Percentiles rank a stretch among this genome's conserved stretches.
phyloP scores from a whole-genome alignment of 768 basidiomycete species.

The Leucosporidium scottii region DNA sequence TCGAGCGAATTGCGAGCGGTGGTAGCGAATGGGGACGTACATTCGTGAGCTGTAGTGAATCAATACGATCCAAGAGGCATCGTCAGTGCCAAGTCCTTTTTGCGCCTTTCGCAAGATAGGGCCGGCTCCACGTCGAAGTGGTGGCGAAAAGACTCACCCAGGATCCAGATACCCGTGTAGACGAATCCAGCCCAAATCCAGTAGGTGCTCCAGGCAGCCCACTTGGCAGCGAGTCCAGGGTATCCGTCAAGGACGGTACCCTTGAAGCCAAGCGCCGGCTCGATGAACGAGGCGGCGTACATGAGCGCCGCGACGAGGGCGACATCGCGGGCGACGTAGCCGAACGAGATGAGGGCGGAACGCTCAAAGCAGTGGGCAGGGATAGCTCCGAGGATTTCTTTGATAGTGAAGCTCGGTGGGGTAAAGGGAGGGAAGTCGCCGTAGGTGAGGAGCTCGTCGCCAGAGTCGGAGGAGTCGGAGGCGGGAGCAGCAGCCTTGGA shows the following conservation, averaged over 20 bases:
- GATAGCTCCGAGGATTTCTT: conserved; percentile 36
- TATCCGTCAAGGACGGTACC: conserved; percentile 48
- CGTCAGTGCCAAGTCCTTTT: background rate
- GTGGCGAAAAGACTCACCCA: conserved; percentile 48
- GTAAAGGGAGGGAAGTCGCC: conserved; percentile 19
- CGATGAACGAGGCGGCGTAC: conserved; percentile 60
- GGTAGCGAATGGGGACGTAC: conserved; percentile 2
- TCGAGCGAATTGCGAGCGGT: background rate
- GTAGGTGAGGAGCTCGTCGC: conserved; percentile 14
- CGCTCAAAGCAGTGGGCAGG: conserved; percentile 75
- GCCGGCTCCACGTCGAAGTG: background rate
- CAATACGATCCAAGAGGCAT: background rate
- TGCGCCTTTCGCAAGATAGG: background rate
- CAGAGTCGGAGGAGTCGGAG: conserved; percentile 19
- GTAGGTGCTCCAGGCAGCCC: conserved; percentile 34
- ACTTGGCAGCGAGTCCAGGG: conserved; percentile 55
- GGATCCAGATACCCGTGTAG: conserved; percentile 86
- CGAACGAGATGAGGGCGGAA: conserved; percentile 67
- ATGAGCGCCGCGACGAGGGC: conserved; percentile 61
- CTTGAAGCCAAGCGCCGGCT: conserved; percentile 50
- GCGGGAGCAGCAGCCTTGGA: background rate
- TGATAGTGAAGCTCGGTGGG: conserved; percentile 36
- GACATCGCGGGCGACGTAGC: conserved; percentile 73
- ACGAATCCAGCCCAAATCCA: conserved; percentile 56
- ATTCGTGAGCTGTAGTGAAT: conserved; percentile 6